phyloP scores from a whole-genome alignment of 208 protist species.

The Strigomonas galati region DNA sequence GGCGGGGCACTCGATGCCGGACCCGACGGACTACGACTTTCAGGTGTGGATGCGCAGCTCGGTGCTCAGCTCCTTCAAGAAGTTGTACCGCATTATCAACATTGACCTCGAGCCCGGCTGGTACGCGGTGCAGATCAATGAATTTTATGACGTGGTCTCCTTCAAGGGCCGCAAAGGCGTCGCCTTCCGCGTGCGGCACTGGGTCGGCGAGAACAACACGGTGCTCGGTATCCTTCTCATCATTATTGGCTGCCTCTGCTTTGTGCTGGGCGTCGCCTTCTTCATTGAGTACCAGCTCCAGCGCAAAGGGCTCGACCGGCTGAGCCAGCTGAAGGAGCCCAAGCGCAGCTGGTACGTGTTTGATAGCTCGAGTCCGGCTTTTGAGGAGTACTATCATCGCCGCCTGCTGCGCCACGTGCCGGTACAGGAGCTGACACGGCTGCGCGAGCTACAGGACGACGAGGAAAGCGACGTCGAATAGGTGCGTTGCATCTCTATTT shows the following conservation, averaged over 20 bases:
- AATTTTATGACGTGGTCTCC: slow-evolving; percentile 91
- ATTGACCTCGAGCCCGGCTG: slow-evolving; percentile 46
- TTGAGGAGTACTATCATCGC: slow-evolving; percentile 61
- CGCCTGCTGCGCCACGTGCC: slow-evolving; percentile 51
- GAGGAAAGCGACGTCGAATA: slow-evolving; percentile 12
- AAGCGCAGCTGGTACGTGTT: slow-evolving; percentile 70
- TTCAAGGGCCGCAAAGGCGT: slow-evolving; percentile 95
- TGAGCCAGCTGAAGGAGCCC: slow-evolving; percentile 33
- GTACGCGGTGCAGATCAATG: slow-evolving; percentile 84
- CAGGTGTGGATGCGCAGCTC: slow-evolving; percentile 97
- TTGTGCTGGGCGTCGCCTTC: slow-evolving; percentile 59
- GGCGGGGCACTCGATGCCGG: slow-evolving; percentile 74
- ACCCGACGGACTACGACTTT: slow-evolving; percentile 92
- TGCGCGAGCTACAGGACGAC: slow-evolving; percentile 32
- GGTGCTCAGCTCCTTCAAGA: slow-evolving; percentile 93
- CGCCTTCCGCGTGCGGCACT: slow-evolving; percentile 86
- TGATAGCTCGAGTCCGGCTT: slow-evolving; percentile 34
- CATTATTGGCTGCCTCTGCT: slow-evolving; percentile 50
- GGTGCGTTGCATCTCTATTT: slow-evolving; percentile 6
- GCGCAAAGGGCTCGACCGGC: slow-evolving; percentile 21
- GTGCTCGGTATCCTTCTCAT: slow-evolving; percentile 58
- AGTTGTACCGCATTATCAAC: slow-evolving; percentile 95
- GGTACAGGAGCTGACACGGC: slow-evolving; percentile 37
- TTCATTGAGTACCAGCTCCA: slow-evolving; percentile 42
- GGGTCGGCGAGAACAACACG: slow-evolving; percentile 36